phyloP scores from a whole-genome alignment of 306 rosid genomes.

The Albizia julibrissin region DNA sequence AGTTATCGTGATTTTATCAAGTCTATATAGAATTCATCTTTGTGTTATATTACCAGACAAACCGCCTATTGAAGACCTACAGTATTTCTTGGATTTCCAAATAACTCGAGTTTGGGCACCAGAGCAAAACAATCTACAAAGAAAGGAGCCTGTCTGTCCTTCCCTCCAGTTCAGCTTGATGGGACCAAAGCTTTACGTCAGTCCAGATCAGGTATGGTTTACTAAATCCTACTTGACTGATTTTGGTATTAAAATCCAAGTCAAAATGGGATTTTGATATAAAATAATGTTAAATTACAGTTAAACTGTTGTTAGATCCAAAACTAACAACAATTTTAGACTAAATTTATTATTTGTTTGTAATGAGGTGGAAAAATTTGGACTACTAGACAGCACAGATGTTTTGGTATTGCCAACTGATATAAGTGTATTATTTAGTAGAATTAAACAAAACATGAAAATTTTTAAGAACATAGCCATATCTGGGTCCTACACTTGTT shows the following conservation, averaged over 20 bases:
- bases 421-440: background rate
- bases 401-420: conserved; percentile 6
- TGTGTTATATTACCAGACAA: conserved; percentile 58
- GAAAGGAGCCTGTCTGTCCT: conserved; percentile 89
- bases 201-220: conserved; percentile 87
- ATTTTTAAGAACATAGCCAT: background rate
- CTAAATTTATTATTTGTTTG: background rate
- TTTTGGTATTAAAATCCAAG: conserved; percentile 26
- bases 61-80: conserved; percentile 96
- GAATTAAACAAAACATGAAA: conserved; percentile 5
- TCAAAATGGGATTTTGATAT: conserved; percentile 21
- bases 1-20: background rate
- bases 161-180: conserved; percentile 95
- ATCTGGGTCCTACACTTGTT: background rate
- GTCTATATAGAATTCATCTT: background rate
- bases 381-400: background rate
- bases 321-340: background rate
- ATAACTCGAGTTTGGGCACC: conserved; percentile 91
- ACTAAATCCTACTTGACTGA: conserved; percentile 21
- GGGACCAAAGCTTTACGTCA: conserved; percentile 93
- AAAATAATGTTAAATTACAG: background rate
- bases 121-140: conserved; percentile 75
- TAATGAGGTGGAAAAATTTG: background rate
- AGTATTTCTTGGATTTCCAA: conserved; percentile 97
- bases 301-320: conserved; percentile 11